Evolutionary conservation across 192 early-diverging fungal genomes (phyloP), one percentile per base, ranked within the genome.

Genomic region (Chytriomyces sp.): DNA sequence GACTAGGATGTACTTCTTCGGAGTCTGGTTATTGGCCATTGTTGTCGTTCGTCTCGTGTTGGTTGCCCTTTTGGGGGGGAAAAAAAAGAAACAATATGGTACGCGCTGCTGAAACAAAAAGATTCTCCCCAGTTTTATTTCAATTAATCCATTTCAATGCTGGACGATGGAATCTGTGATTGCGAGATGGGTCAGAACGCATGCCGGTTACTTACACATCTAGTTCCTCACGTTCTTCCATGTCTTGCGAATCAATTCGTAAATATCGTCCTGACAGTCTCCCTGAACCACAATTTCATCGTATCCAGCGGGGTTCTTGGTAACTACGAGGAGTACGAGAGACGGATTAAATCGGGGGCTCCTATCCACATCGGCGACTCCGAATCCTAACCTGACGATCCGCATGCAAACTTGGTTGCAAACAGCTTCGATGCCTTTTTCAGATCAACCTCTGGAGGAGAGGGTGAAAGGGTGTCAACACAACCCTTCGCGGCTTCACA

Each of bases 281-380:
- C 97, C 97, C 75, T 98, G 96, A 5, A 99, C 92, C 30, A 97
- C 91, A 80, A 99, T 96, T 77, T 99, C 97, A 56, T 98, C 96
- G 55, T 75, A 80, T 72, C 95, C 95, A 78, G 92, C 89, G 66
- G 92, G 89, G 76, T 91, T 98, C 85, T 98, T 98, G 53, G 92
- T 84, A 3, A 86, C 82, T 68, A 53, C n/a, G 37, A 56, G 30
- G 1, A 22, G 28, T 8, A n/a, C 8, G 39, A 7, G 36, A 41
- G 7, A 57, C 10, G 25, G 14, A 10, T n/a, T n/a, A n/a, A n/a
- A n/a, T n/a, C n/a, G n/a, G n/a, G n/a, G n/a, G n/a, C n/a, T n/a
- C n/a, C n/a, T n/a, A n/a, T n/a, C n/a, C n/a, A n/a, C n/a, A n/a
- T n/a, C n/a, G n/a, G n/a, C n/a, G n/a, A n/a, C n/a, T n/a, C n/a